phyloP scores from a whole-genome alignment of 108 stramenopile species.

The Skeletonema grethae region DNA sequence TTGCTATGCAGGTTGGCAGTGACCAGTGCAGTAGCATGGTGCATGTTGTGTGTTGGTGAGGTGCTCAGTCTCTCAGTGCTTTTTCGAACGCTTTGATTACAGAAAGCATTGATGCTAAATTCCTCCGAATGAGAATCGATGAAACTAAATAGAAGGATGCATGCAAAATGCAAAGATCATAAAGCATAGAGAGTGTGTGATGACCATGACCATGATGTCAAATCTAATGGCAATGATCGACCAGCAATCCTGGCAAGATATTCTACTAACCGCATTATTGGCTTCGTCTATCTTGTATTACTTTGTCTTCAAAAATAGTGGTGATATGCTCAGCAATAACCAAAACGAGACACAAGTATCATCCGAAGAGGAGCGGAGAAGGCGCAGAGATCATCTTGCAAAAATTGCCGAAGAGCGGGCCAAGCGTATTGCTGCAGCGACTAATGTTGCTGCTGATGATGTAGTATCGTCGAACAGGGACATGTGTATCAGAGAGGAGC shows the following conservation, averaged over 20 bases:
- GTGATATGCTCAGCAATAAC: neutral
- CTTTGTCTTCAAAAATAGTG: neutral
- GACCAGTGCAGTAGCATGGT: too few relatives aligned
- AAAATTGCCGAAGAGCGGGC: constrained; percentile 1
- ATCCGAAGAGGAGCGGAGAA: neutral
- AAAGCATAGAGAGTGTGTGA: too few relatives aligned
- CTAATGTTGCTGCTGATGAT: neutral
- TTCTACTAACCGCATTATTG: neutral
- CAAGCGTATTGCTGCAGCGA: neutral
- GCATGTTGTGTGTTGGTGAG: too few relatives aligned
- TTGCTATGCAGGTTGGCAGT: too few relatives aligned
- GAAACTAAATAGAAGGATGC: too few relatives aligned
- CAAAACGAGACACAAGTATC: neutral
- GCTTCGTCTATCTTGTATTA: neutral
- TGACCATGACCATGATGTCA: neutral
- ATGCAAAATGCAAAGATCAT: too few relatives aligned
- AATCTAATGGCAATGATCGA: neutral
- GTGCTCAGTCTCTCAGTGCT: too few relatives aligned
- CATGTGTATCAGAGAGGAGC: neutral
- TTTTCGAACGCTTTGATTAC: too few relatives aligned
- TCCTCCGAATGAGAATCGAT: too few relatives aligned
- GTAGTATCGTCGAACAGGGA: neutral
- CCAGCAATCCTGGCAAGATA: neutral
- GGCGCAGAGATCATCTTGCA: neutral
- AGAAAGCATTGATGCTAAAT: too few relatives aligned